Evolutionary conservation across 2,329 filamentous ascomycete genomes (phyloP), one percentile per base, ranked within the genome.

Genomic region (Aspergillus puulaauensis): DNA sequence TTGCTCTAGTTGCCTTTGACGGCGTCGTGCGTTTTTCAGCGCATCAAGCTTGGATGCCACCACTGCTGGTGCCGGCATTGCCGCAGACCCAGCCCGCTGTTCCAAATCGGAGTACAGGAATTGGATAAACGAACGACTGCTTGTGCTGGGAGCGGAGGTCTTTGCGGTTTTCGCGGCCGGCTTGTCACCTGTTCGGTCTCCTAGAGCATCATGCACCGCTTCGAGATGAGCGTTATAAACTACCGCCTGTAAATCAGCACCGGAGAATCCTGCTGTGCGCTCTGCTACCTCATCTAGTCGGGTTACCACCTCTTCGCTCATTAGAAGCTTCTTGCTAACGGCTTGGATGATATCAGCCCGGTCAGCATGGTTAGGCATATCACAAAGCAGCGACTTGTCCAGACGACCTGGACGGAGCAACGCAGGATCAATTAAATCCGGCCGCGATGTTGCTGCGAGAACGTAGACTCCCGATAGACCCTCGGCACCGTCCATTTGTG

Each of bases 401-500:
- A 99, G 78, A 65, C 95, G 90, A 7, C 95, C 95, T 0, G 96
- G 96, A 46, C 95, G 86, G 23, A 99, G 82, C 24, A 99, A 80
- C 0, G 95, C 95, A 12, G 96, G 93, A 71, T 99, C 95, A 60
- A 99, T 98, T 14, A 99, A 79, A 73, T 99, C 96, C 0, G 96
- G 96, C 5, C 96, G 82, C 1, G 89, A 93, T 0, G 95, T 99
- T 1, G 95, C 96, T 21, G 96, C 96, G 3, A 99, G 84, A 6
- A 99, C 95, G 67, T 99, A 99, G 0, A 99, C 96, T 2, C 95
- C 95, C 0, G 89, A 92, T 4, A 99, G 78, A 0, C 95, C 96
- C 75, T 99, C 96, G 0, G 95, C 95, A 70, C 95, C 95, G 69
- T 99, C 95, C 95, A 99, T 99, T 74, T 98, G 93, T 0, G 96